Evolutionary conservation across 257 asterid species (phyloP), one percentile per base, ranked within the genome.

Genomic region (Lycium ferocissimum): DNA sequence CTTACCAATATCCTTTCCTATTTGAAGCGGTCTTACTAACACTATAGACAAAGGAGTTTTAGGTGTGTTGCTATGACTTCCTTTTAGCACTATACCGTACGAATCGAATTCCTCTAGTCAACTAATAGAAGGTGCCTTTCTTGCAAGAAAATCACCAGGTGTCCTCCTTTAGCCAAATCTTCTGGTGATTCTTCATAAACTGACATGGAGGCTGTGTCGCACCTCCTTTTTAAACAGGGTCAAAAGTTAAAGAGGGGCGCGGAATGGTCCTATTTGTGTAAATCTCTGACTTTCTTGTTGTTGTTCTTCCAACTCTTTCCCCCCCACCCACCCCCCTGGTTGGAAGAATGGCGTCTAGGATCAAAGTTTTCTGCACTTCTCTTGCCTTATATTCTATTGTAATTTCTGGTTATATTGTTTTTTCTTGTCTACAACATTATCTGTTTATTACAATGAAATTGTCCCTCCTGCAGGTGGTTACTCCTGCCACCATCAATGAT

Each of bases 391-490:
- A 7, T 53, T 13, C 37, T 26, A 13, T 3, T n/a, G 8, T 78
- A 53, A 17, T 76, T 53, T 76, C 43, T 51, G 45, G 22, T 76
- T 3, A 3, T 76, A 9, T 37, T 26, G 9, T 8, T 6, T 73
- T 40, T 66, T 26, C 47, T 76, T 26, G 53, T 78, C 53, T 26
- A 78, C 2, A 0, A 78, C 33, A 7, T 5, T 26, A 2, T 26
- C 22, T 7, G 20, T 22, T 4, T 53, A 14, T 7, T 78, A 49
- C 65, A 78, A 33, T 53, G 40, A 51, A 7, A 7, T 13, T 51
- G 40, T 78, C 15, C 65, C 12, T 78, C n/a, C 49, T 78, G 82
- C 82, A 78, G 82, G 65, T 78, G 17, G 8, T 22, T 13, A n/a
- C 43, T 78, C 15, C 4, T 51, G 65, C 65, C 26, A 14, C 6